These are phyloP conservation scores for Beverwykella pulmonaria DNA, from an alignment of 495 filamentous ascomycete species.

Conservation along the genomic window DNA sequence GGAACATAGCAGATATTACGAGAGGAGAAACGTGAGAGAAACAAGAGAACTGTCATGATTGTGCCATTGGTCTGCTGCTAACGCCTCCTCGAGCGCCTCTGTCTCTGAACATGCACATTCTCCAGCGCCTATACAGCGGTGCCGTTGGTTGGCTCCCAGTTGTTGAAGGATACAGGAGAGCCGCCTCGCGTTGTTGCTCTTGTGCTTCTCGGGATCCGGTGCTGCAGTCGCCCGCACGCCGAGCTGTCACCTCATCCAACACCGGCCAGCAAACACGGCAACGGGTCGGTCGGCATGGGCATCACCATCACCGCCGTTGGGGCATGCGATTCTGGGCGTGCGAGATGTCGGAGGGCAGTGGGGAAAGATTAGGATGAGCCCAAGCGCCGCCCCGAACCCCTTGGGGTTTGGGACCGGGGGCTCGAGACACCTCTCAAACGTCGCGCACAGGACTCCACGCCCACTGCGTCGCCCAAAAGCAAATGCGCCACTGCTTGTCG, in stretches of 20 bases:
- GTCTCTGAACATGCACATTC: not conserved
- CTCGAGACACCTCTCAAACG: conserved; percentile 34
- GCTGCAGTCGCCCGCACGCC: not conserved
- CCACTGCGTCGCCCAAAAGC: conserved; percentile 15
- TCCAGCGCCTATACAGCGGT: not conserved
- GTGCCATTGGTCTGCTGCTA: not conserved
- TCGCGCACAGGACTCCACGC: not conserved
- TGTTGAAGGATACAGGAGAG: not conserved
- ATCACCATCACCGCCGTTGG: not conserved
- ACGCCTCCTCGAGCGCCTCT: too few species aligned
- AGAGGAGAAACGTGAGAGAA: conserved; percentile 15
- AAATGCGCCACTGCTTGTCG: conserved; percentile 3
- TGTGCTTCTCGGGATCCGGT: too few species aligned
- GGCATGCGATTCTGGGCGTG: not conserved
- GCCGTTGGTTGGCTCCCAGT: not conserved
- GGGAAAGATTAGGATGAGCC: not conserved
- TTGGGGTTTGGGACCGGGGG: not conserved
- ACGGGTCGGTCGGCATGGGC: not conserved
- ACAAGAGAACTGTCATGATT: conserved; percentile 3
- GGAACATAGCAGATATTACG: not conserved
- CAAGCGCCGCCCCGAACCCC: conserved; percentile 26
- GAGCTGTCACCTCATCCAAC: not conserved
- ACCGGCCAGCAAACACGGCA: not conserved
- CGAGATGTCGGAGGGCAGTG: conserved; percentile 8
- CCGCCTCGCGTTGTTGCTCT: not conserved